A percentile compares a stretch with the other conserved stretches of the same genome.
Evolutionary conservation across 768 basidiomycete genomes (phyloP).

Genomic region (Xanthoconium purpureum): DNA sequence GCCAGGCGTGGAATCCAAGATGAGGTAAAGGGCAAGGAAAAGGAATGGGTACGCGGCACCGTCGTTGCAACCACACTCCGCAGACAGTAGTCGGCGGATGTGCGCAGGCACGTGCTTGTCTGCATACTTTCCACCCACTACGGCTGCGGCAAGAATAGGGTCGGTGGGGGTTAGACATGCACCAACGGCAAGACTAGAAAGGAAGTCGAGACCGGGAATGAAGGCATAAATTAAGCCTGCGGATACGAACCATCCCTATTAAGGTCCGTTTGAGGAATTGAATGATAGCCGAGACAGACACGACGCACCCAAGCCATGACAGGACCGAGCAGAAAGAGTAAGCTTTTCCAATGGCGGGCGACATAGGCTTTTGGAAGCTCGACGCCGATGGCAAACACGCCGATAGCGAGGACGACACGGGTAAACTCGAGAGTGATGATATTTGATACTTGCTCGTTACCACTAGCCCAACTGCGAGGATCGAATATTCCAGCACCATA

Average conservation of each 20-base stretch:
- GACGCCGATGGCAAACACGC: conserved; percentile 97
- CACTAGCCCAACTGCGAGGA: conserved; percentile 70
- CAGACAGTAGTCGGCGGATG: conserved; percentile 60
- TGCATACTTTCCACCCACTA: conserved; percentile 94
- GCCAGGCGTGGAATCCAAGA: conserved; percentile 59
- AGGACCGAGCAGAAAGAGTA: conserved; percentile 79
- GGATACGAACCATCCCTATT: conserved; percentile 90
- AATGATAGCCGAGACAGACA: not conserved
- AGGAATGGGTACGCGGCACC: conserved; percentile 97
- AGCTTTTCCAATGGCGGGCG: conserved; percentile 85
- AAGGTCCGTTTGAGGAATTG: conserved; percentile 2
- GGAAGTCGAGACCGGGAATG: conserved; percentile 85
- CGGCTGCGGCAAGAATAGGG: conserved; percentile 40
- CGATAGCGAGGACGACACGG: conserved; percentile 90
- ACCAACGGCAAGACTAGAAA: conserved; percentile 85
- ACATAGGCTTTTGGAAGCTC: conserved; percentile 97
- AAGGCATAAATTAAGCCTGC: conserved; percentile 89
- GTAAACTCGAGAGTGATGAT: conserved; percentile 86
- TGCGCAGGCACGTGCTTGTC: conserved; percentile 95
- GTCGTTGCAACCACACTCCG: conserved; percentile 92
- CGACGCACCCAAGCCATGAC: conserved; percentile 79
- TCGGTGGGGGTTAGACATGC: conserved; percentile 89
- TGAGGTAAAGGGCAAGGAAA: conserved; percentile 84
- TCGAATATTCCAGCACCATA: conserved; percentile 80
- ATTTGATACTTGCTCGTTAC: conserved; percentile 51